Percentiles rank a stretch among this genome's conserved stretches.
phyloP scores from a whole-genome alignment of 169 alveolate species.

The Amoebophrya sp. region DNA sequence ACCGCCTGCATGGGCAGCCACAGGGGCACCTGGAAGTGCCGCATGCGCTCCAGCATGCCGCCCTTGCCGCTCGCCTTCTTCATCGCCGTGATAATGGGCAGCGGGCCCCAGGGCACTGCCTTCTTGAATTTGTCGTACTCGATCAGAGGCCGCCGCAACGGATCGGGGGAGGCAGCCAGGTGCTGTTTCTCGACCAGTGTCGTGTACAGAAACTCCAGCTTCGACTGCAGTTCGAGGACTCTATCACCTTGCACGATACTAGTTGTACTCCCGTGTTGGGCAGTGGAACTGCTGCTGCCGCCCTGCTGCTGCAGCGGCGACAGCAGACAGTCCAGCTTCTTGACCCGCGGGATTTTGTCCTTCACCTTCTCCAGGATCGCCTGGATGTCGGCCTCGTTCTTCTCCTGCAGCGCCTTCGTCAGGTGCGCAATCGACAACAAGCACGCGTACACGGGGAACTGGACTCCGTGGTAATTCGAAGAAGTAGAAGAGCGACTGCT shows the following conservation, averaged over 20 bases:
- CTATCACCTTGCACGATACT: not conserved
- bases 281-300: not conserved
- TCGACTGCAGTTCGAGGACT: not conserved
- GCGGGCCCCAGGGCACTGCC: not conserved
- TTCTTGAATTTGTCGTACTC: not conserved
- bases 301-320: not conserved
- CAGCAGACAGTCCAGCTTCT: not conserved
- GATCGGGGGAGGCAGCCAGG: not conserved
- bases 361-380: not conserved
- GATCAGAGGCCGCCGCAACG: not conserved
- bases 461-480: not conserved
- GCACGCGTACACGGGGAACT: not conserved
- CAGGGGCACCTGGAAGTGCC: not conserved
- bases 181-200: not conserved
- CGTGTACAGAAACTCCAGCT: not conserved
- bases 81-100: not conserved
- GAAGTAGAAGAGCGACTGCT: too few relatives aligned
- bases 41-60: not conserved
- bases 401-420: not conserved
- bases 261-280: not conserved
- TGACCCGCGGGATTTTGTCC: not conserved
- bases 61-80: not conserved
- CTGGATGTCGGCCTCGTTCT: not conserved
- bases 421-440: not conserved
- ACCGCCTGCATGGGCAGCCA: not conserved